Percentiles rank a stretch among this genome's conserved stretches.
phyloP scores from a whole-genome alignment of 225 moss, liverwort and hornwort species.

The Physcomitrellopsis africana region DNA sequence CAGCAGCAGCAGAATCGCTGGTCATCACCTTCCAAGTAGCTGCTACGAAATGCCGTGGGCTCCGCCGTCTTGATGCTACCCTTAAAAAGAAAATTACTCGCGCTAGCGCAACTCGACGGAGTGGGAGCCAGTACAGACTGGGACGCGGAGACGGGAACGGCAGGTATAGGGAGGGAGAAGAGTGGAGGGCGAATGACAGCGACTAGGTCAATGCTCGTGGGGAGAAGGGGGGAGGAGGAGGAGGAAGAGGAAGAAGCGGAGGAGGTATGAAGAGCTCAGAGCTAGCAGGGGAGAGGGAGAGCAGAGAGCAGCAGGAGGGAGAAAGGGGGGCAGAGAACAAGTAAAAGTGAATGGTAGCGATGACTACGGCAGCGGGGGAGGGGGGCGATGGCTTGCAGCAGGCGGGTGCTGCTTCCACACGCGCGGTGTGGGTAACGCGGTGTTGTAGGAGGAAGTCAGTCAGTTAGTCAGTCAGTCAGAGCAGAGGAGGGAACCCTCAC shows the following conservation, averaged over 20 bases:
- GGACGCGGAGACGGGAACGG: neutral
- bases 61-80: neutral
- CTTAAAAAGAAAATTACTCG: neutral
- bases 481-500: no score
- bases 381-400: no score
- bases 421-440: no score
- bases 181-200: neutral
- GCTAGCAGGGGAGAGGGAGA: no score
- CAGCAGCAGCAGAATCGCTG: neutral
- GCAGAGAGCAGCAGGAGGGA: neutral
- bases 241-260: neutral
- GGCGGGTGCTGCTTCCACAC: neutral
- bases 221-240: neutral
- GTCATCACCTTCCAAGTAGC: neutral
- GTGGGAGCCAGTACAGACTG: neutral
- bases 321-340: neutral
- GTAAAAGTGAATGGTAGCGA: neutral
- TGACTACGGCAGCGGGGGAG: neutral
- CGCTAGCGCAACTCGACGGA: neutral
- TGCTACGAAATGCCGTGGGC: neutral
- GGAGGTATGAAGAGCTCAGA: no score
- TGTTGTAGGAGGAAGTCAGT: no score
- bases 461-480: no score
- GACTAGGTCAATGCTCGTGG: slow-evolving; percentile 10
- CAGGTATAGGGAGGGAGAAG: neutral